A percentile compares a stretch with the other conserved stretches of the same genome.
These are phyloP conservation scores for Halophytophthora polymorphica DNA, from an alignment of 352 stramenopile species.

Conservation along the genomic window DNA sequence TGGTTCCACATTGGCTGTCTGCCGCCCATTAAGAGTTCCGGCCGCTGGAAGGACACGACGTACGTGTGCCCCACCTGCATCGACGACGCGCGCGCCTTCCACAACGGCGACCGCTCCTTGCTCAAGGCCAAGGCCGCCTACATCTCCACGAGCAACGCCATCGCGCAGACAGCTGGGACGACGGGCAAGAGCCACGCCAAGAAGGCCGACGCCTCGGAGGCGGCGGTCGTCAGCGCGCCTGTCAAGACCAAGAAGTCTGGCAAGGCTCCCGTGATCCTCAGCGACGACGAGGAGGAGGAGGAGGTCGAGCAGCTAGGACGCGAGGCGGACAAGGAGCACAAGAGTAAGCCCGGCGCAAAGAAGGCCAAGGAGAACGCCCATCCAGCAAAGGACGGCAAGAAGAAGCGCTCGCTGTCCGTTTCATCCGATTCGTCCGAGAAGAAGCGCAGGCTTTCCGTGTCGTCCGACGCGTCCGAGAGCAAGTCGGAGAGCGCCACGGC, in stretches of 20 bases:
- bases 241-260: constrained; percentile 26
- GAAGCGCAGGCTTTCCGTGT: no score
- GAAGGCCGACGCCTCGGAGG: constrained; percentile 5
- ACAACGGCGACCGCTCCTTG: constrained; percentile 53
- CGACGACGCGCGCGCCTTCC: constrained; percentile 67
- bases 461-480: neutral
- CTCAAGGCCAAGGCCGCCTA: constrained; percentile 46
- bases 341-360: constrained; percentile 12
- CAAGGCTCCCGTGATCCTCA: constrained; percentile 27
- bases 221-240: constrained; percentile 21
- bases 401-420: constrained; percentile 45
- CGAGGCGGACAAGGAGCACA: constrained; percentile 11
- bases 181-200: constrained; percentile 18
- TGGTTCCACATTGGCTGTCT: constrained; percentile 88
- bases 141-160: constrained; percentile 30
- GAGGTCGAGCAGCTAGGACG: constrained; percentile 3
- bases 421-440: constrained; percentile 17
- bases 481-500: neutral
- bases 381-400: constrained; percentile 12
- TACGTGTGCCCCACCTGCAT: constrained; percentile 84
- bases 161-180: constrained; percentile 13
- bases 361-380: neutral
- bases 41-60: constrained; percentile 81
- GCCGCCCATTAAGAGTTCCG: constrained; percentile 80
- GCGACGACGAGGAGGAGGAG: constrained; percentile 37